phyloP scores from a whole-genome alignment of 163 green algal genomes.

The Scenedesmus sp. region DNA sequence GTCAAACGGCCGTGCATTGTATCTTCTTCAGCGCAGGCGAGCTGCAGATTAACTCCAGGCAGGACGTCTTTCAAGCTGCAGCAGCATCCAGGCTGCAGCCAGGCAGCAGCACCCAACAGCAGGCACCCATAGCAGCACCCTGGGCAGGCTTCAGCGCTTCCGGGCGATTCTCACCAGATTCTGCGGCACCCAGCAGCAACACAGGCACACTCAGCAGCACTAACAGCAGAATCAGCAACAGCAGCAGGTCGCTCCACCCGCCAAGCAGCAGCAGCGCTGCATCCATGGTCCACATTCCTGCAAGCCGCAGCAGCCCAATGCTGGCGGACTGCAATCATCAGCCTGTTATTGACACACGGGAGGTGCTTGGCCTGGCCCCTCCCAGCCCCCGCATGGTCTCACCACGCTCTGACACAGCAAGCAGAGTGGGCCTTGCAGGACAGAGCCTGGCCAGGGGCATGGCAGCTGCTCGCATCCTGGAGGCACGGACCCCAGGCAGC shows the following conservation, averaged over 20 bases:
- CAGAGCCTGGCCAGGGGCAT: slow-evolving; percentile 13
- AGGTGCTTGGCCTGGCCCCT: not conserved
- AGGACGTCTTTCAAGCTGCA: not conserved
- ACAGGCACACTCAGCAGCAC: not conserved
- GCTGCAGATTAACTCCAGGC: not conserved
- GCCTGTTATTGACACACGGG: not conserved
- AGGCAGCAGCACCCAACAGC: not conserved
- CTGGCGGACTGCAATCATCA: not conserved
- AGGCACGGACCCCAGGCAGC: not conserved
- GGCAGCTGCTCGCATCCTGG: slow-evolving; percentile 17
- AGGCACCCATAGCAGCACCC: not conserved
- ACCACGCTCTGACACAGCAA: not conserved
- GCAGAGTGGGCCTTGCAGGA: not conserved
- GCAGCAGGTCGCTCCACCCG: not conserved
- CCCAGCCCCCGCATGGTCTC: not conserved
- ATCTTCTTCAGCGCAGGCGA: not conserved
- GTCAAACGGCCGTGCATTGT: not conserved
- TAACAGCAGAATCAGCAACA: not conserved
- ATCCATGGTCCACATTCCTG: not conserved
- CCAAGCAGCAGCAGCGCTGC: not conserved
- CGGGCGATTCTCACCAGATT: not conserved
- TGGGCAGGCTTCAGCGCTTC: not conserved
- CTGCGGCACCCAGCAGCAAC: not conserved
- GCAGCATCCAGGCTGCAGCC: not conserved
- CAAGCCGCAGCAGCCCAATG: not conserved